A percentile compares a stretch with the other conserved stretches of the same genome.
Evolutionary conservation across 352 stramenopile genomes (phyloP).

Genomic region (Pythium dissimile): DNA sequence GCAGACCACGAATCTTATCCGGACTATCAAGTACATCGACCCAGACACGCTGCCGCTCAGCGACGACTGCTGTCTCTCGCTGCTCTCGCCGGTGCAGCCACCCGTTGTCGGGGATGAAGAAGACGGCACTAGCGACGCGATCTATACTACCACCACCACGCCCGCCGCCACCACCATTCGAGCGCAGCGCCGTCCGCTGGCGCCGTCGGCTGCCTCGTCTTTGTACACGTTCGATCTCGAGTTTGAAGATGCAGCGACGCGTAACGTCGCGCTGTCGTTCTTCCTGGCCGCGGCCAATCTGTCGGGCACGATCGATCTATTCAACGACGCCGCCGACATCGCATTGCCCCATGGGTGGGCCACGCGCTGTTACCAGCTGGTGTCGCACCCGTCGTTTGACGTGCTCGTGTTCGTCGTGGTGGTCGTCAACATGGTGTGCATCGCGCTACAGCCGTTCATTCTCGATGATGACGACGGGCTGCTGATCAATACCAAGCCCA

Average conservation of each 20-base stretch:
- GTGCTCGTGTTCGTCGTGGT: slow-evolving; percentile 66
- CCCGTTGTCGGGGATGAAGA: too few relatives aligned
- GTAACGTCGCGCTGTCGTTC: slow-evolving; percentile 54
- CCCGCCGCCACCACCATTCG: not conserved
- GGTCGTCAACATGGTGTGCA: slow-evolving; percentile 59
- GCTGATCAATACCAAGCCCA: slow-evolving; percentile 31
- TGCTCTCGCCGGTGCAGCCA: slow-evolving; percentile 24
- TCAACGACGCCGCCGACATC: slow-evolving; percentile 42
- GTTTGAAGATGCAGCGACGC: slow-evolving; percentile 48
- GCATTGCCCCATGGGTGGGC: slow-evolving; percentile 38
- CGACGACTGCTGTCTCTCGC: slow-evolving; percentile 69
- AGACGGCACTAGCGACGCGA: too few relatives aligned
- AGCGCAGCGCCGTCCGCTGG: slow-evolving; percentile 3
- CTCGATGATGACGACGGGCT: slow-evolving; percentile 34
- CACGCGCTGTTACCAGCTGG: slow-evolving; percentile 62
- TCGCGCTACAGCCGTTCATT: slow-evolving; percentile 62
- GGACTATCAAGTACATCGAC: slow-evolving; percentile 78
- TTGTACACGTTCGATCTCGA: slow-evolving; percentile 70
- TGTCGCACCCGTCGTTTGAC: slow-evolving; percentile 71
- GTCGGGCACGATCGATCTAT: slow-evolving; percentile 41
- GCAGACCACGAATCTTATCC: slow-evolving; percentile 77
- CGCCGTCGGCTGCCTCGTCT: not conserved
- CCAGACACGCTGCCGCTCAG: slow-evolving; percentile 39
- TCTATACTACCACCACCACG: too few relatives aligned
- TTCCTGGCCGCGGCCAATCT: slow-evolving; percentile 52